A percentile compares a stretch with the other conserved stretches of the same genome.
phyloP scores from a whole-genome alignment of 345 rosid species.

The Toxicodendron radicans region DNA sequence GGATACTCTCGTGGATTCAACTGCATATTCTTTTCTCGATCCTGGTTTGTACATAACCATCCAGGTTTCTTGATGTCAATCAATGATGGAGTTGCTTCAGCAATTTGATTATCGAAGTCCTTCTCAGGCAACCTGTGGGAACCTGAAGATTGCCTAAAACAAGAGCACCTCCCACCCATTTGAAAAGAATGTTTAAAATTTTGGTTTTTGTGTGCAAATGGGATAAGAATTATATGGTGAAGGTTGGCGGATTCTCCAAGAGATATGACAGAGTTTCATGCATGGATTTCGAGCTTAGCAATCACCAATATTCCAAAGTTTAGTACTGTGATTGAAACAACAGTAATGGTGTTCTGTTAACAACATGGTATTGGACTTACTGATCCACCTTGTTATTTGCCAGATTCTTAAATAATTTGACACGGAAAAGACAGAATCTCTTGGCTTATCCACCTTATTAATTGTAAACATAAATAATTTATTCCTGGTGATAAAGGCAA shows the following conservation, averaged over 20 bases:
- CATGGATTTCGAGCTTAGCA: conserved; percentile 10
- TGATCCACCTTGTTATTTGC: background rate
- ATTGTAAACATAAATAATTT: background rate
- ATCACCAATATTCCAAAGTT: conserved; percentile 13
- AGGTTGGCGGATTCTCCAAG: conserved; percentile 24
- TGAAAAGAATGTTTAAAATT: background rate
- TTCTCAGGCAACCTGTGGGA: conserved; percentile 11
- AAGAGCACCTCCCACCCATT: conserved; percentile 28
- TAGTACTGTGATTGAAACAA: background rate
- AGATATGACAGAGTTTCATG: conserved; percentile 8
- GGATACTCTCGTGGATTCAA: conserved; percentile 1
- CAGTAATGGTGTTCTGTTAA: background rate
- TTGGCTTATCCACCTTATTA: conserved; percentile 17
- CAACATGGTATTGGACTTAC: background rate
- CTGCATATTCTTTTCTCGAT: conserved; percentile 8
- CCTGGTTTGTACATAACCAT: conserved; percentile 15
- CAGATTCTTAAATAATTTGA: background rate
- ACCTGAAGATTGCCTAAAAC: conserved; percentile 15
- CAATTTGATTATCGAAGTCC: conserved; percentile 7
- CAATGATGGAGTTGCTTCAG: background rate
- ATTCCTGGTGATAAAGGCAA: conserved; percentile 10
- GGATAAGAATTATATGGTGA: background rate
- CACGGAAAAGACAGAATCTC: background rate
- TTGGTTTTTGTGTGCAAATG: background rate
- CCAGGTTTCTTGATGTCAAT: conserved; percentile 5